Evolutionary conservation across 768 basidiomycete species (phyloP), one percentile per base, ranked within the genome.

Genomic region (Lactarius hatsudake): DNA sequence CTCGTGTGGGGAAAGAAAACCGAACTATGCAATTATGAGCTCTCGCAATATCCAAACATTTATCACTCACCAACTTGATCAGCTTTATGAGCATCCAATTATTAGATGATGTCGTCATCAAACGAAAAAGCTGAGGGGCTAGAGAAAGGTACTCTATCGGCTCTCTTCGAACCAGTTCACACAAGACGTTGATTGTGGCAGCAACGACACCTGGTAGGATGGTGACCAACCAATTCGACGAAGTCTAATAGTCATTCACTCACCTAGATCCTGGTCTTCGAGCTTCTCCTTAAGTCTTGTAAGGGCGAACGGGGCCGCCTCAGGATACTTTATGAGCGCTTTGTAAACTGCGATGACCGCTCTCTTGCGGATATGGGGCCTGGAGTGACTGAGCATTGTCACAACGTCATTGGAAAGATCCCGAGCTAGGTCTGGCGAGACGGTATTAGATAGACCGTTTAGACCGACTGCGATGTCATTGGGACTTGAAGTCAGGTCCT

Each of bases 61-160:
- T 66, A 26, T 53, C 65, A 73, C 83, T 73, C 76, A 95, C 96
- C 76, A 98, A 77, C 79, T 99, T 99, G 75, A 98, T 88, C 62
- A 98, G 90, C 79, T 99, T 99, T 77, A 99, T 99, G 66, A 99
- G 84, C 93, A 98, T 96, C 97, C 97, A 99, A 73, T 99, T 99
- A 76, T 99, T 98, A 12, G 92, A 90, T 13, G 94, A 94, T 2
- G 89, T 94, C 0, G 94, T 97, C 66, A 99, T 80, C 13, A 98
- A 83, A 73, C 92, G 93, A 76, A 98, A 99, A 62, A 98, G 77
- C 72, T 92, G 91, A 12, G 97, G 97, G 2, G 96, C 97, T 48
- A 99, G 78, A 4, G 87, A 81, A 9, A 99, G 82, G 74, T 94
- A 95, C 67, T 91, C 90, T 66, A 80, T 78, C 9, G 96, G 94